phyloP scores from a whole-genome alignment of 306 rosid species.

The Prunus kanzakura region DNA sequence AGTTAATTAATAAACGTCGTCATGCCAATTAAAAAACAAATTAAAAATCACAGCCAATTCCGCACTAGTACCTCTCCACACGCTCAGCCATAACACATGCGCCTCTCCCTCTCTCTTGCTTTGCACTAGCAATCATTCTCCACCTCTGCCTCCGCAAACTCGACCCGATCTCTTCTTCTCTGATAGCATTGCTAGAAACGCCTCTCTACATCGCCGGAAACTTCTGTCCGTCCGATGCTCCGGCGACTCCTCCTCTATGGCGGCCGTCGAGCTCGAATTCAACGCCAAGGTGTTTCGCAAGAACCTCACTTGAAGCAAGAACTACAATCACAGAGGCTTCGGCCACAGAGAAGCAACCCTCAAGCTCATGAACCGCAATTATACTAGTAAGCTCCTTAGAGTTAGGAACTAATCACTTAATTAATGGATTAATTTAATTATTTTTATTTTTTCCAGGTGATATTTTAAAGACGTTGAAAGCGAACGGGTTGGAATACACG shows the following conservation, averaged over 20 bases:
- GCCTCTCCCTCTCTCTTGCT: background rate
- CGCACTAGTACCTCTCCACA: background rate
- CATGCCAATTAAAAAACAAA: background rate
- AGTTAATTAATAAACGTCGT: too few relatives aligned
- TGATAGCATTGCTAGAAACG: constrained; percentile 21
- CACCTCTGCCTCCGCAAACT: constrained; percentile 55
- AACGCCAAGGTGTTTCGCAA: constrained; percentile 82
- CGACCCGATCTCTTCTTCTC: constrained; percentile 42
- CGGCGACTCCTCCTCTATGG: constrained; percentile 39
- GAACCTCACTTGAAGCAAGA: constrained; percentile 78
- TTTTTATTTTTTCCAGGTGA: constrained; percentile 40
- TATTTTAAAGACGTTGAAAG: constrained; percentile 74
- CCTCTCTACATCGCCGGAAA: constrained; percentile 40
- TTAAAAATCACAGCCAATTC: background rate
- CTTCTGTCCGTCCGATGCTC: constrained; percentile 52
- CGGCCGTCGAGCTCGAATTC: constrained; percentile 51
- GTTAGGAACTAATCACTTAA: background rate
- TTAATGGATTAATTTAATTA: too few relatives aligned
- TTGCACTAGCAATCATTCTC: constrained; percentile 62
- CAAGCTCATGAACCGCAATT: constrained; percentile 80
- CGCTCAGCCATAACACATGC: background rate
- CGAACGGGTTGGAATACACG: constrained; percentile 64
- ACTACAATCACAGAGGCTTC: constrained; percentile 82
- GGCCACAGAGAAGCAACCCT: constrained; percentile 86
- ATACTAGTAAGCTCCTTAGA: constrained; percentile 50